phyloP scores from a whole-genome alignment of 192 early-diverging fungal species.

The Rhizoclosmatium sp. region DNA sequence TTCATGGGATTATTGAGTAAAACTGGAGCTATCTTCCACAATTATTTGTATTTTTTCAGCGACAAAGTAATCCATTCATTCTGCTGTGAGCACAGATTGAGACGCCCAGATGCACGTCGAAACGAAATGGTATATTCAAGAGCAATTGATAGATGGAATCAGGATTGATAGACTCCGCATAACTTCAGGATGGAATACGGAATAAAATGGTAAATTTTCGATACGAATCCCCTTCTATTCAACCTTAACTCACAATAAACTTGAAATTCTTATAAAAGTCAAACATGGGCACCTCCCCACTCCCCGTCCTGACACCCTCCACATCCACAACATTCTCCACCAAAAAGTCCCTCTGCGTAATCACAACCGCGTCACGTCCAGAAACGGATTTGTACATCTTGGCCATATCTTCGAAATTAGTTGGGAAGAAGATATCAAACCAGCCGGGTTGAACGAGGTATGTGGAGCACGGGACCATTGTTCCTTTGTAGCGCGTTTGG shows the following conservation, averaged over 20 bases:
- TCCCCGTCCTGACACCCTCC: conserved; percentile 74
- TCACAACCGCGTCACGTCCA: conserved; percentile 51
- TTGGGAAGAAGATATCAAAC: conserved; percentile 99
- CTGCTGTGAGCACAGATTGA: too few species aligned
- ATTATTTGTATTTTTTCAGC: too few species aligned
- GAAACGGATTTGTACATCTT: conserved; percentile 70
- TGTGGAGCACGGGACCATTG: conserved; percentile 94
- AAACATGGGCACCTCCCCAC: conserved; percentile 95
- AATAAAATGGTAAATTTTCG: too few species aligned
- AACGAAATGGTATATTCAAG: too few species aligned
- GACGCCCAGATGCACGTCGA: too few species aligned
- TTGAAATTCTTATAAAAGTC: conserved; percentile 91
- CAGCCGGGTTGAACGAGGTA: conserved; percentile 97
- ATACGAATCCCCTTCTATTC: too few species aligned
- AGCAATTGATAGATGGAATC: too few species aligned
- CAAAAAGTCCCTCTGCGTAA: conserved; percentile 85
- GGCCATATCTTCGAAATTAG: conserved; percentile 87
- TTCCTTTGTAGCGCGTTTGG: conserved; percentile 87
- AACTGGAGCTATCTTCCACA: too few species aligned
- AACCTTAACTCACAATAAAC: conserved; percentile 7
- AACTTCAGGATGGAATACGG: too few species aligned
- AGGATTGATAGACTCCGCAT: too few species aligned
- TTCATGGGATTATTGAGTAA: too few species aligned
- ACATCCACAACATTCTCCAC: conserved; percentile 74
- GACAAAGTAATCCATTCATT: too few species aligned